Base-by-base conservation (phyloP, 2,329 filamentous ascomycete species). In the Paecilomyces fulvus region DNA sequence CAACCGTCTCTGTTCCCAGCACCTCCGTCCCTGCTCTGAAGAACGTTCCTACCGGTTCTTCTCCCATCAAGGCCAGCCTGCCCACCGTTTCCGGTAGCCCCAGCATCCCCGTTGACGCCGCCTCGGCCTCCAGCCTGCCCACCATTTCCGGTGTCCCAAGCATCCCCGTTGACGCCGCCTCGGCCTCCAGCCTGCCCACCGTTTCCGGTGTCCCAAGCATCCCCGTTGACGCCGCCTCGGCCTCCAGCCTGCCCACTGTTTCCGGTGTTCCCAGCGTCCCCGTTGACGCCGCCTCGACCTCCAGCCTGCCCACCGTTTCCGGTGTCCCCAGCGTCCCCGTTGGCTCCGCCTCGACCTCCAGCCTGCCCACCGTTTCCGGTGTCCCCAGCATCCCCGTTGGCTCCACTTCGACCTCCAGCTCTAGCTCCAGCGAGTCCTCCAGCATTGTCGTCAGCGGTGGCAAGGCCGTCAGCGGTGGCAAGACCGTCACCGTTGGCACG, bases 321-420 rank as follows among this genome's bases (percentile, higher is more conserved):
- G 58, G 61, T 14, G 6, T 4, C 17, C 30, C 54, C 49, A 43
- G 25, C 52, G 21, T 30, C 48, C 53, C 43, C 23, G 30, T 33
- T 52, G 58, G 66, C 50, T 56, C 57, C 33, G 64, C 61, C 49
- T 61, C 65, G 49, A 68, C 62, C 51, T 64, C 69, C 56, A 49
- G 21, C 48, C n/a, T n/a, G n/a, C 54, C 61, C 10, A 61, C 60
- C 20, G 55, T 59, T 49, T 61, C 61, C 21, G 58, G 61, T 14
- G 6, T 4, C 17, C 30, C 54, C 49, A 43, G 25, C 52, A 31
- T 30, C 48, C 53, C 43, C 23, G 30, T 33, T 52, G 58, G 66
- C 50, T 56, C 57, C 33, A 65, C 61, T 48, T 61, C 65, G 49
- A 68, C 62, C 51, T 64, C 69, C 56, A 49, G 21, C 48, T 49